Evolutionary conservation across 1,284 basidiomycete genomes (phyloP), one percentile per base, ranked within the genome.

Genomic region (Rhodofomes roseus): DNA sequence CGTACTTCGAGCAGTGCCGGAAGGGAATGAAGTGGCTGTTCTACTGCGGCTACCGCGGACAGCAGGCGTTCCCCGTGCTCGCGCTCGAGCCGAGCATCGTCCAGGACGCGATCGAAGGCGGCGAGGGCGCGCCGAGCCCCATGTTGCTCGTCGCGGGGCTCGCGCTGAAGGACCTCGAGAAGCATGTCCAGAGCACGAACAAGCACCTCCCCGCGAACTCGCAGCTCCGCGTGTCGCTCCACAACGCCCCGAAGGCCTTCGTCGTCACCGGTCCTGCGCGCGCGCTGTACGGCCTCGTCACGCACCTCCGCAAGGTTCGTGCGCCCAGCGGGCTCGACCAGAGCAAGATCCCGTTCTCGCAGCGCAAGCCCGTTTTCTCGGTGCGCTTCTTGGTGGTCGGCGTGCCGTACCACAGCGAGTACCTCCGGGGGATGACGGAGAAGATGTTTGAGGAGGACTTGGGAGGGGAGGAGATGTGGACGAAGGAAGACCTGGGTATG

Each of bases 141-240:
- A 99, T 99, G 96, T 77, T 99, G 62, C 87, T 90, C 34, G 85
- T 99, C 66, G 89, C 89, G 7, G 96, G 96, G 36, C 86, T 99
- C 48, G 76, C 82, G 50, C 77, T 94, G 65, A 85, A 87, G 69
- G 86, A 89, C 54, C 84, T 98, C 61, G 83, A 96, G 74, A 84
- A 82, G 52, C 92, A 96, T 72, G 87, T 99, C 66, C 79, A 82
- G 62, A 89, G 90, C 77, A 96, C 95, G 62, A 99, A 99, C 81
- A 82, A 84, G 57, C 87, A 95, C 73, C 85, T 98, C 52, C 81
- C 90, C 5, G 76, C 77, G 50, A 91, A 92, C 71, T 92, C 92
- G 25, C 82, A 93, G 73, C 76, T 99, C 48, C 81, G 82, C 59
- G 84, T 99, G 59, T 96, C 95, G 36, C 86, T 99, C 31, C 85